A percentile compares a stretch with the other conserved stretches of the same genome.
Conservation (phyloP, 441 rosid species). For the Omphalea diandra region DNA sequence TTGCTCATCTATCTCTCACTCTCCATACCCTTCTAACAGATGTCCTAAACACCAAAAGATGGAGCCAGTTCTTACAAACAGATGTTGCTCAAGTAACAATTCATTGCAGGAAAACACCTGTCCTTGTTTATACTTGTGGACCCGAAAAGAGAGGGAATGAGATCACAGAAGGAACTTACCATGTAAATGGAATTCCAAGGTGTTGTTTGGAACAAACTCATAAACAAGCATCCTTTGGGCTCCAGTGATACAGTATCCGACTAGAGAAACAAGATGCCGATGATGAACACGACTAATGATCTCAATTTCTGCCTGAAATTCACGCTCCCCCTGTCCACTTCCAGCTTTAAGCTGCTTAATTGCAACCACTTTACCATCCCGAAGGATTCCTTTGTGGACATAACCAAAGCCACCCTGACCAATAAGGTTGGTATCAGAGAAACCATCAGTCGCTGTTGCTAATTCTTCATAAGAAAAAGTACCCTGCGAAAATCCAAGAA, state of each 20-base stretch:
- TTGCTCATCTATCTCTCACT: background rate
- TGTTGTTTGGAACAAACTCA: conserved; percentile 90
- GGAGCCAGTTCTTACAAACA: background rate
- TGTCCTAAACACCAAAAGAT: background rate
- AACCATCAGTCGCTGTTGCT: conserved; percentile 72
- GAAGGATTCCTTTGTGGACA: conserved; percentile 81
- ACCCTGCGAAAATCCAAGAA: conserved; percentile 59
- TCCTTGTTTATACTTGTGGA: background rate
- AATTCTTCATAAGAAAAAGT: conserved; percentile 76
- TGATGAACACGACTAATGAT: conserved; percentile 88
- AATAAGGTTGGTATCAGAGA: conserved; percentile 70
- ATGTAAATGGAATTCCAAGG: conserved; percentile 88
- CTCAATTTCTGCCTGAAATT: conserved; percentile 95
- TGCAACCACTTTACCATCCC: conserved; percentile 81
- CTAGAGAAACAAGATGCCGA: conserved; percentile 79
- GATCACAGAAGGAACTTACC: conserved; percentile 39
- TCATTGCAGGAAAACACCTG: background rate
- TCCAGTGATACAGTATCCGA: conserved; percentile 80
- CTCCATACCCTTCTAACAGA: background rate
- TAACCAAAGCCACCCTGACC: conserved; percentile 99
- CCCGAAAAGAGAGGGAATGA: background rate
- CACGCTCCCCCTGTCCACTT: conserved; percentile 95
- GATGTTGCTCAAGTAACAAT: background rate
- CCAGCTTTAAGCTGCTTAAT: conserved; percentile 86
- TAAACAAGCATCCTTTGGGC: conserved; percentile 78